These are phyloP conservation scores for Chaetomium olivaceum DNA, from an alignment of 2,329 filamentous ascomycete species.

Conservation along the genomic window DNA sequence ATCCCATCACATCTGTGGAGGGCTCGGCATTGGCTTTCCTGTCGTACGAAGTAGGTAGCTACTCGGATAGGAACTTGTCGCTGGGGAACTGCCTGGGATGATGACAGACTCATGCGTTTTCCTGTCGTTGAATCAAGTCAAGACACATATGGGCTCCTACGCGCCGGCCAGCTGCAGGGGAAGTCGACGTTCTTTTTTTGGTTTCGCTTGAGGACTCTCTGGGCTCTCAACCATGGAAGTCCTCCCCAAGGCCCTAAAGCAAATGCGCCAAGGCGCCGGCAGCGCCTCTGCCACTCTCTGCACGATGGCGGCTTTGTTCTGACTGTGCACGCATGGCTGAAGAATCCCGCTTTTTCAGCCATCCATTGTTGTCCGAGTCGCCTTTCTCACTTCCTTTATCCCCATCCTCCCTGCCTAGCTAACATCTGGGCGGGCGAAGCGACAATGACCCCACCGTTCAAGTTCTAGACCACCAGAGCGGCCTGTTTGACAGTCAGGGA, in stretches of 20 bases:
- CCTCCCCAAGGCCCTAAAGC: not conserved
- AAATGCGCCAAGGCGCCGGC: not conserved
- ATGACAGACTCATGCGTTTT: not conserved
- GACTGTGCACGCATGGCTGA: conserved; percentile 12
- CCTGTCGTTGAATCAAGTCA: not conserved
- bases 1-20: not conserved
- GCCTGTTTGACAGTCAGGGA: not conserved
- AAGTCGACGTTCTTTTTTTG: not conserved
- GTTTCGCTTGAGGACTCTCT: not conserved
- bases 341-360: not conserved
- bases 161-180: not conserved
- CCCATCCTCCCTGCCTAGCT: not conserved
- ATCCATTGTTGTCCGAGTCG: not conserved
- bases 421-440: not conserved
- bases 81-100: not conserved
- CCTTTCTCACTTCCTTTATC: not conserved
- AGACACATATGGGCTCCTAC: not conserved
- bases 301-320: conserved; percentile 1
- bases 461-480: conserved; percentile 12
- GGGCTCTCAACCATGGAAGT: not conserved
- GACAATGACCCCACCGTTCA: not conserved
- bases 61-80: not conserved
- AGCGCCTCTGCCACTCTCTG: not conserved
- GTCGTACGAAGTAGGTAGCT: not conserved
- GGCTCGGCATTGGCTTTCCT: not conserved